Conservation (phyloP, 352 stramenopile genomes). For the Phytopythium boreale region DNA sequence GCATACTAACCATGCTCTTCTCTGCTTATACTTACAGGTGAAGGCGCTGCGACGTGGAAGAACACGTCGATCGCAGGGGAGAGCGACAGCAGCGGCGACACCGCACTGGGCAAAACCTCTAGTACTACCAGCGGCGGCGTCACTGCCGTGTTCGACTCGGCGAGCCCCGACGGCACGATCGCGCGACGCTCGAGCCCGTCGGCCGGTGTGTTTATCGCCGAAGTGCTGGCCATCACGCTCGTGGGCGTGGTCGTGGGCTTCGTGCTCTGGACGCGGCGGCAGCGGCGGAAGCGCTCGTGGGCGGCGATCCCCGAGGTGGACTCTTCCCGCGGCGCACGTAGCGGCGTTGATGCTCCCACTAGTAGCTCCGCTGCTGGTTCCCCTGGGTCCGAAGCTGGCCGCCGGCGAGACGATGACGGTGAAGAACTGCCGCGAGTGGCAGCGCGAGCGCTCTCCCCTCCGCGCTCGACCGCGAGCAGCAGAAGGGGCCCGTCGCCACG, state of each 20-base stretch:
- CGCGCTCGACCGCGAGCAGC: slow-evolving; percentile 16
- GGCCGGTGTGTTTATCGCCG: slow-evolving; percentile 38
- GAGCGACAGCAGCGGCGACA: slow-evolving; percentile 4
- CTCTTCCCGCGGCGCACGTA: slow-evolving; percentile 10
- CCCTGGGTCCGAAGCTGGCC: background rate
- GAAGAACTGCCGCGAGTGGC: background rate
- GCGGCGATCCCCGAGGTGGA: slow-evolving; percentile 38
- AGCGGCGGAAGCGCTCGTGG: slow-evolving; percentile 43
- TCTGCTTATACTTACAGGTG: background rate
- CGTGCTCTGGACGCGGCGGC: slow-evolving; percentile 39
- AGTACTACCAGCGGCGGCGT: slow-evolving; percentile 1
- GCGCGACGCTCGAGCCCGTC: slow-evolving; percentile 17
- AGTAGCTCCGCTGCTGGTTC: slow-evolving; percentile 5
- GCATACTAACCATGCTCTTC: background rate
- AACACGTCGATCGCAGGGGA: slow-evolving; percentile 8
- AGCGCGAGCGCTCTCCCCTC: slow-evolving; percentile 17
- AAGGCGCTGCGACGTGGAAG: slow-evolving; percentile 2
- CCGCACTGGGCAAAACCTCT: background rate
- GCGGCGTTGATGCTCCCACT: background rate
- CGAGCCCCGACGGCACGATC: background rate
- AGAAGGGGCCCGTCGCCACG: slow-evolving; percentile 24
- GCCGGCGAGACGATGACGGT: background rate
- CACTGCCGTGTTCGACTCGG: slow-evolving; percentile 7
- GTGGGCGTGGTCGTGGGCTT: slow-evolving; percentile 53
- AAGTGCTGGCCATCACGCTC: slow-evolving; percentile 51